Evolutionary conservation across 495 filamentous ascomycete genomes (phyloP), one percentile per base, ranked within the genome.

Genomic region (Neurospora sp.): DNA sequence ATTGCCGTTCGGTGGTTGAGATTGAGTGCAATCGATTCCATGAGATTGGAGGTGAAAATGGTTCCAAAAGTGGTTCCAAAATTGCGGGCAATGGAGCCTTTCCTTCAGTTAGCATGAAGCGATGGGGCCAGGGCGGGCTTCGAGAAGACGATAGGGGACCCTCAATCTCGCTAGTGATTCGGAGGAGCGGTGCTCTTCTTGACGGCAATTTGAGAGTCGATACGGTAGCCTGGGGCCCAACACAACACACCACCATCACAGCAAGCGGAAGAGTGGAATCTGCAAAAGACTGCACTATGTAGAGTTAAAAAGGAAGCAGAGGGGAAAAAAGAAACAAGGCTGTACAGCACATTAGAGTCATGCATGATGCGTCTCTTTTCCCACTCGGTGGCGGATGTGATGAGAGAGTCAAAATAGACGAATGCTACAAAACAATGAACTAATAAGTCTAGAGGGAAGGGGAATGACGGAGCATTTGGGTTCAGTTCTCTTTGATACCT

Each of bases 161-260:
- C 45, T 77, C 81, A 82, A 82, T 82, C 73, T 82, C 81, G 81
- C 81, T 82, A 82, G 80, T 73, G 79, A 75, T 77, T 78, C 74
- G 77, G 75, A 72, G 76, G 70, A 74, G 61, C 72, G 74, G 68
- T 77, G 76, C 72, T 77, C 75, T 75, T 71, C 37, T 70, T 53
- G 76, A 75, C 69, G 42, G 73, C 75, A 81, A 80, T 79, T 82
- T 81, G 76, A 68, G 53, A 27, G 48, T 59, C 27, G 27, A 65
- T 17, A 5, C 3, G 31, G 31, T 35, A 35, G 53, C 48, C 74
- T 72, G 48, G 31, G 35, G 42, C 16, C 40, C 48, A 35, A 35
- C 27, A 31, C 35, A 65, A 70, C 69, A 72, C 65, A 38, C 40
- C 42, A 38, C 45, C 48, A 68, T 37, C 44, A 31, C 31, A 40